A percentile compares a stretch with the other conserved stretches of the same genome.
Evolutionary conservation across 1,139 yeast genomes (phyloP).

Genomic region (Hyphopichia khmerensis): DNA sequence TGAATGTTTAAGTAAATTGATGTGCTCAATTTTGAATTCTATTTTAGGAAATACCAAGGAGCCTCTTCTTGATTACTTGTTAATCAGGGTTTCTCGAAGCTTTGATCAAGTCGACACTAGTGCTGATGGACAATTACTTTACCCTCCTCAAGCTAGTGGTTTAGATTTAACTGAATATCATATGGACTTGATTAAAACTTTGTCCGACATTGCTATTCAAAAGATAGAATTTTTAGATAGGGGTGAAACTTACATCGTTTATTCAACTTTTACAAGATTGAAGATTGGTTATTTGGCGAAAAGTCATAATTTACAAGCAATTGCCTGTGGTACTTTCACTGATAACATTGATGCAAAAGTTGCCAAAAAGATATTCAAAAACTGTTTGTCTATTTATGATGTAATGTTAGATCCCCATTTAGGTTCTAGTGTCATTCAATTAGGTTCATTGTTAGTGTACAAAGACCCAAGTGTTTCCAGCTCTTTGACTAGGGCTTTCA

Average conservation of each 20-base stretch:
- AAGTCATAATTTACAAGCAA: slow-evolving; percentile 37
- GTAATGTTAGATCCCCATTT: slow-evolving; percentile 46
- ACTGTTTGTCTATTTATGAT: slow-evolving; percentile 39
- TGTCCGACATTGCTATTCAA: slow-evolving; percentile 36
- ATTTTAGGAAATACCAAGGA: slow-evolving; percentile 24
- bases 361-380: slow-evolving; percentile 35
- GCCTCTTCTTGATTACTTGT: slow-evolving; percentile 30
- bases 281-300: slow-evolving; percentile 44
- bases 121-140: slow-evolving; percentile 4
- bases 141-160: slow-evolving; percentile 8
- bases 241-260: slow-evolving; percentile 46
- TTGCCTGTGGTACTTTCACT: slow-evolving; percentile 44
- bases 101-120: slow-evolving; percentile 11
- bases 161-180: slow-evolving; percentile 24
- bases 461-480: slow-evolving; percentile 48
- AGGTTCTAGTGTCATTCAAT: slow-evolving; percentile 49
- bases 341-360: slow-evolving; percentile 36
- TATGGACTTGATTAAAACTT: slow-evolving; percentile 27
- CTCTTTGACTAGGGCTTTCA: slow-evolving; percentile 47
- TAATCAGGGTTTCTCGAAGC: slow-evolving; percentile 23
- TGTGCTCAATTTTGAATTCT: slow-evolving; percentile 31
- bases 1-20: slow-evolving; percentile 42
- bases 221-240: slow-evolving; percentile 45
- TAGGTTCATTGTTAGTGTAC: slow-evolving; percentile 54
- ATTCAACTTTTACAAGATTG: slow-evolving; percentile 39